Base-by-base conservation (phyloP, 2,329 filamentous ascomycete species). In the Venturia oleaginea region DNA sequence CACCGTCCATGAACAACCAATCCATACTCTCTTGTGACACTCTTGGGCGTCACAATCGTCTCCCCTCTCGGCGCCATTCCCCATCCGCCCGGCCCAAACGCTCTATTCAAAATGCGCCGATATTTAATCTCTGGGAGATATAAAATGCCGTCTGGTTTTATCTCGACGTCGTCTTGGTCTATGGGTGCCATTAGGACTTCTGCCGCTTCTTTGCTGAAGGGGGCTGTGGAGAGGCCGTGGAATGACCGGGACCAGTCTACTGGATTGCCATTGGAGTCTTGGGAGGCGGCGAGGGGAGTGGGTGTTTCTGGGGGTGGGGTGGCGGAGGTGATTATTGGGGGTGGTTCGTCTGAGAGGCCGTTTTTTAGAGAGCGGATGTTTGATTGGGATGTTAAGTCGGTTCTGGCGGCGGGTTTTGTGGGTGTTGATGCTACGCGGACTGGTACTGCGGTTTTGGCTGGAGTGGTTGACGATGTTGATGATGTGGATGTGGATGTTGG, bases 71-170 rank as follows among this genome's bases (percentile, higher is more conserved):
- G 94, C 64, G 93, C 93, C 64, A 99, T 79, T 0, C 94, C 94
- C 94, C 94, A 99, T 7, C 90, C 94, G 63, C 95, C 94, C 0
- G 94, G 94, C 0, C 94, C 93, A 77, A 99, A 99, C 0, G 92
- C 91, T 71, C 82, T 80, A 75, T 97, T 97, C 71, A 99, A 77
- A 68, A 96, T 93, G 67, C 93, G 82, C 55, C 94, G 82, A 78
- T 99, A 99, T 79, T 97, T 97, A 81, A 99, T 97, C 81, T 99
- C 94, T 15, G 94, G 94, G 65, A 99, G 81, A 75, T 97, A 99
- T 66, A 97, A 81, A 69, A 99, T 93, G 40, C 94, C 94, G 78
- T 99, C 94, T 38, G 94, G 93, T 80, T 99, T 99, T 73, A 99
- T 89, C 80, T 99, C 94, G 64, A 99, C 87, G 76, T 97, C 93